These are phyloP conservation scores for Salix suchowensis DNA, from an alignment of 345 rosid genomes.

Conservation along the genomic window DNA sequence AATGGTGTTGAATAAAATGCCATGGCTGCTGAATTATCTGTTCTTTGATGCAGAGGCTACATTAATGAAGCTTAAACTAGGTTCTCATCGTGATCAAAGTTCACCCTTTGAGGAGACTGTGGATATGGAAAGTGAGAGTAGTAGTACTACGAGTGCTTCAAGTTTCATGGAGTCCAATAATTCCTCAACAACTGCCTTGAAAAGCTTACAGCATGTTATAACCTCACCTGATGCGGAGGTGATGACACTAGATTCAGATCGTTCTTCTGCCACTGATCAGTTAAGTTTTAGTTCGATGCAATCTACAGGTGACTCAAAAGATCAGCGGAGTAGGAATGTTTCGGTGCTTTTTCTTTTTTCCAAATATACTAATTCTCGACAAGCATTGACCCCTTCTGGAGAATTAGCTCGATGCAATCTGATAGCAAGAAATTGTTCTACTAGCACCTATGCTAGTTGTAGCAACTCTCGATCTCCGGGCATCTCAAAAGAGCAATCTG, in stretches of 20 bases:
- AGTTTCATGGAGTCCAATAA: slow-evolving; percentile 9
- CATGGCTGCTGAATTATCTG: not conserved
- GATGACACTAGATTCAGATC: slow-evolving; percentile 11
- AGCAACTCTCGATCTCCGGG: slow-evolving; percentile 10
- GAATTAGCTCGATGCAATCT: not conserved
- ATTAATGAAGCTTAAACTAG: slow-evolving; percentile 65
- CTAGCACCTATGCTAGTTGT: slow-evolving; percentile 4
- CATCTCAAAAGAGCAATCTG: slow-evolving; percentile 7
- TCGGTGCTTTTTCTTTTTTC: slow-evolving; percentile 51
- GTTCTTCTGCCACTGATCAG: slow-evolving; percentile 10
- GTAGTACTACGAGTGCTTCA: slow-evolving; percentile 11
- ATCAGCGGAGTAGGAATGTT: slow-evolving; percentile 12
- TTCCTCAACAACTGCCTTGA: not conserved
- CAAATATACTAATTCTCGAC: slow-evolving; percentile 38
- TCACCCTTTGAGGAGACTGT: not conserved
- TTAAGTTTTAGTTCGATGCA: slow-evolving; percentile 16
- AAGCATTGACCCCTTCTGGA: slow-evolving; percentile 8
- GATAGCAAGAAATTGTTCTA: slow-evolving; percentile 5
- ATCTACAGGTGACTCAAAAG: slow-evolving; percentile 9
- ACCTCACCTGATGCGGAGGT: not conserved
- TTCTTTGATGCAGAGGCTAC: slow-evolving; percentile 55
- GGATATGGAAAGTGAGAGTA: slow-evolving; percentile 18
- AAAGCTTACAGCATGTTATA: not conserved
- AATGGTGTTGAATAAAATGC: not conserved
- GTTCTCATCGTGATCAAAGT: slow-evolving; percentile 44